phyloP scores from a whole-genome alignment of 2,329 filamentous ascomycete species.

The Sporothrix inflata region DNA sequence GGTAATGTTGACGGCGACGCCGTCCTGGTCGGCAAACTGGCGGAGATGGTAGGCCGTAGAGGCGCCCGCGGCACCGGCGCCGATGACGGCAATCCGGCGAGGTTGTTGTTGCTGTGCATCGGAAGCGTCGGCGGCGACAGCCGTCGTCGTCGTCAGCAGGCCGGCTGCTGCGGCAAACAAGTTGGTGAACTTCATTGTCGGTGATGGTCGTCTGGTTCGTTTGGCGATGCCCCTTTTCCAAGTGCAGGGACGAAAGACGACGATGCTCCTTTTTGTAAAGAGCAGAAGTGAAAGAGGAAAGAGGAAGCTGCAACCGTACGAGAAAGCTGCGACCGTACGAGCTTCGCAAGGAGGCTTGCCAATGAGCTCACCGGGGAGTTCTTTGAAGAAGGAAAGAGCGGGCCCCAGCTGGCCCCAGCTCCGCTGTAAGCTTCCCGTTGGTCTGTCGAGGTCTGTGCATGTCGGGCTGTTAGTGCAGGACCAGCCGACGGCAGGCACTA shows the following conservation, averaged over 20 bases:
- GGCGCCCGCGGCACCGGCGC: conserved; percentile 85
- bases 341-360: conserved; percentile 1
- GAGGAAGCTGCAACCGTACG: neutral
- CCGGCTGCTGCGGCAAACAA: neutral
- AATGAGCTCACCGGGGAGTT: neutral
- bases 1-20: conserved; percentile 73
- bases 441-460: neutral
- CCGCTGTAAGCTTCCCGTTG: neutral
- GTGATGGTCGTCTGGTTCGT: neutral
- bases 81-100: conserved; percentile 41
- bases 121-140: neutral
- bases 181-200: neutral
- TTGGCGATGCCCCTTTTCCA: neutral
- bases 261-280: neutral
- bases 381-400: neutral
- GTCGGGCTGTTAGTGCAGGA: neutral
- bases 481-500: neutral
- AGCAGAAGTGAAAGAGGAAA: neutral
- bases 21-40: conserved; percentile 67
- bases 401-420: neutral
- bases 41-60: conserved; percentile 83
- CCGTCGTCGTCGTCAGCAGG: neutral
- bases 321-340: neutral
- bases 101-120: neutral
- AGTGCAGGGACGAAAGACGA: neutral